These are phyloP conservation scores for Curvularia lunata DNA, from an alignment of 2,329 filamentous ascomycete species.

Conservation along the genomic window DNA sequence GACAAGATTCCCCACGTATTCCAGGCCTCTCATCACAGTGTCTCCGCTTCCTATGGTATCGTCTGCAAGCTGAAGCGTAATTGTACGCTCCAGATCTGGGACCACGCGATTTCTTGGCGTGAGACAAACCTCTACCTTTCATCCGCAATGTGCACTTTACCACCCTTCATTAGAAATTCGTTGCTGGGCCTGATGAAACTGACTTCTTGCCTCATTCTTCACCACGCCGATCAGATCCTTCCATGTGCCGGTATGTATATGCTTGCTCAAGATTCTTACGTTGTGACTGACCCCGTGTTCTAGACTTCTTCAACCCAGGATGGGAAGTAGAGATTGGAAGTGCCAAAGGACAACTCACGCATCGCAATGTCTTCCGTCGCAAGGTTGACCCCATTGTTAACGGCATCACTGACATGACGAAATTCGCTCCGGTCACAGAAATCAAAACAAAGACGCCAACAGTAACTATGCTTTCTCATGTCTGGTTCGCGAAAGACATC, in stretches of 20 bases:
- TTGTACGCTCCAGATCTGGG: slow-evolving; percentile 68
- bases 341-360: slow-evolving; percentile 62
- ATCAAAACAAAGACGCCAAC: slow-evolving; percentile 66
- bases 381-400: slow-evolving; percentile 71
- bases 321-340: slow-evolving; percentile 69
- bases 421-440: slow-evolving; percentile 65
- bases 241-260: slow-evolving; percentile 41
- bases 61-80: slow-evolving; percentile 67
- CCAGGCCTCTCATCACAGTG: slow-evolving; percentile 68
- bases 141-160: slow-evolving; percentile 51
- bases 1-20: slow-evolving; percentile 65
- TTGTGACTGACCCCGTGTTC: slow-evolving; percentile 32
- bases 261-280: neutral
- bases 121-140: slow-evolving; percentile 56
- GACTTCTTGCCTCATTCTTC: slow-evolving; percentile 50
- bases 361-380: slow-evolving; percentile 63
- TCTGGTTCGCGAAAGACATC: slow-evolving; percentile 67
- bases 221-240: slow-evolving; percentile 63
- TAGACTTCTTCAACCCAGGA: slow-evolving; percentile 68
- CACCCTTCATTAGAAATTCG: slow-evolving; percentile 51
- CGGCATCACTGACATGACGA: slow-evolving; percentile 68
- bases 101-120: slow-evolving; percentile 68
- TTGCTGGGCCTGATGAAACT: slow-evolving; percentile 51
- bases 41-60: slow-evolving; percentile 66
- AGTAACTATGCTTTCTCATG: slow-evolving; percentile 69